Conservation (phyloP, 345 rosid genomes). For the Chamaenerion angustifolium region DNA sequence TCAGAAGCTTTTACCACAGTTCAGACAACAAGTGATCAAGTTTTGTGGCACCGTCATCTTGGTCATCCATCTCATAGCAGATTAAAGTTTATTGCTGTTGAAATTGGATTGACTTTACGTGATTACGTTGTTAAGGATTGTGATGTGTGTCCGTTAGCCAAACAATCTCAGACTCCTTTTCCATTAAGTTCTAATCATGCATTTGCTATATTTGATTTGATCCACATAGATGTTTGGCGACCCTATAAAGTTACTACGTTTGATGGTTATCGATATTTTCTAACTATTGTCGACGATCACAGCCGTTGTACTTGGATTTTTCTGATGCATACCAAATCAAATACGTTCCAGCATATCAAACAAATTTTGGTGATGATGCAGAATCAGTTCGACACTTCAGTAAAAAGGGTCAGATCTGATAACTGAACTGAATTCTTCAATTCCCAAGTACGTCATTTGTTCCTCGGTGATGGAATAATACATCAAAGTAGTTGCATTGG, state of each 20-base stretch:
- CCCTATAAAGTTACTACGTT: background rate
- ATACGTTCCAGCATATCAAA: background rate
- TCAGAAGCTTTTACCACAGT: background rate
- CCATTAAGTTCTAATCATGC: background rate
- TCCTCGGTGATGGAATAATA: background rate
- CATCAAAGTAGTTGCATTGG: background rate
- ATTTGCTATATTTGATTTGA: background rate
- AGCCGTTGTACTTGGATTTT: background rate
- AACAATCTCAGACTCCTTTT: conserved; percentile 2
- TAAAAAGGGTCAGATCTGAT: background rate
- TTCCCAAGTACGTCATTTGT: background rate
- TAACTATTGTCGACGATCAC: background rate
- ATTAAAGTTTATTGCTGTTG: background rate
- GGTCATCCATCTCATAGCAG: conserved; percentile 1
- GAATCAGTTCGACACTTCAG: background rate
- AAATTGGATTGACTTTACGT: background rate
- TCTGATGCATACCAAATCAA: background rate
- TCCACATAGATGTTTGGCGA: conserved; percentile 5
- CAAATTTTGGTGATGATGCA: background rate
- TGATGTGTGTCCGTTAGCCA: conserved; percentile 5
- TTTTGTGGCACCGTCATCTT: background rate
- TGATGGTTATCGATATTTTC: conserved; percentile 1
- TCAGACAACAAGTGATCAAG: no score
- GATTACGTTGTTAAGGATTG: background rate
- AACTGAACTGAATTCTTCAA: background rate